phyloP scores from a whole-genome alignment of 2,329 filamentous ascomycete species.

The Hymenoscyphus fraxineus region DNA sequence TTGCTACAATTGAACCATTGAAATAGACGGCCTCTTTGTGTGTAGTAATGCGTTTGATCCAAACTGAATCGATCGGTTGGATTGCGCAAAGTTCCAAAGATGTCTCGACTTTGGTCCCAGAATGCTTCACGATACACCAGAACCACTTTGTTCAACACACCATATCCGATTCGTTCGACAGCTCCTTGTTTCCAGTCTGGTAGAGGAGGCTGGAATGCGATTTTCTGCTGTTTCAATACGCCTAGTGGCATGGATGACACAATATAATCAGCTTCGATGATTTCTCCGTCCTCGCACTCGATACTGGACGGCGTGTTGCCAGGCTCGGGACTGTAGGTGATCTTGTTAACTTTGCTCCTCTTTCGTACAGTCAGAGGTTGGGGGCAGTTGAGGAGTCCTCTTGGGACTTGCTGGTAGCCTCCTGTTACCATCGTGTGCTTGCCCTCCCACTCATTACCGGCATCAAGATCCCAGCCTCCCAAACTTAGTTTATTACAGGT shows the following conservation, averaged over 20 bases:
- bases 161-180: constrained; percentile 83
- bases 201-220: constrained; percentile 87
- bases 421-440: constrained; percentile 90
- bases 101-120: constrained; percentile 86
- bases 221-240: constrained; percentile 76
- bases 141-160: constrained; percentile 91
- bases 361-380: constrained; percentile 73
- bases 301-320: constrained; percentile 52
- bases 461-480: constrained; percentile 92
- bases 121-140: constrained; percentile 85
- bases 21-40: constrained; percentile 85
- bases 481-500: constrained; percentile 85
- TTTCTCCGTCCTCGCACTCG: constrained; percentile 72
- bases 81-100: constrained; percentile 86
- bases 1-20: constrained; percentile 96
- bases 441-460: constrained; percentile 95
- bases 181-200: constrained; percentile 80
- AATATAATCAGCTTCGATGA: constrained; percentile 82
- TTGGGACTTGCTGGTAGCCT: constrained; percentile 90
- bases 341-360: constrained; percentile 66
- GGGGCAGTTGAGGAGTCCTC: constrained; percentile 76
- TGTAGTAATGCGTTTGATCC: constrained; percentile 73
- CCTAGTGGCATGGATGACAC: constrained; percentile 87
- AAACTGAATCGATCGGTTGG: constrained; percentile 67
- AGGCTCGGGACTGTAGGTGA: constrained; percentile 57